Evolutionary conservation across 805 yeast species (phyloP), one percentile per base, ranked within the genome.

Genomic region (Ogataea thermomethanolica): DNA sequence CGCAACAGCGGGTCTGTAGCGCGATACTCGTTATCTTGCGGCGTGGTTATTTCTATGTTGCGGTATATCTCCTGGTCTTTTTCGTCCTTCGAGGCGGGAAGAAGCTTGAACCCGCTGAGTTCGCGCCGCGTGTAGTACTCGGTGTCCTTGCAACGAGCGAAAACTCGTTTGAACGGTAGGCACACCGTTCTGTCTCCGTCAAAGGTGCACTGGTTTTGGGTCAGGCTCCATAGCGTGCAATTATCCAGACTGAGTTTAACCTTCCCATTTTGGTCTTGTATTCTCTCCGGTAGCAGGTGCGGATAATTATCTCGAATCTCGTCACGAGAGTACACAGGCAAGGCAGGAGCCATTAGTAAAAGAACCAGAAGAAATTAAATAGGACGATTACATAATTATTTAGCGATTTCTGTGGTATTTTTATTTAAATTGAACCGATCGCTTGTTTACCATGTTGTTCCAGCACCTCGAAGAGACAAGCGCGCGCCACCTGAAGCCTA

Each of bases 201-300:
- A 44, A 64, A 69, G 6, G 73, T 62, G 50, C 80, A 75, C 44
- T 73, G 74, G 50, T 62, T 62, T 50, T 75, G 80, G 0, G 67
- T 61, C 14, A 74, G 48, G 10, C 72, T 59, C 45, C 63, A 65
- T 7, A 73, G 53, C 13, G 47, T 29, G 36, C 65, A 61, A 33
- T 52, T 43, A 7, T 49, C 45, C 13, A 35, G 25, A 17, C 26
- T 34, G 11, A 47, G 37, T 13, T 29, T 41, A 12, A 33, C 34
- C 12, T 39, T 39, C 5, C 35, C 33, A 5, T 49, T 31, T 2
- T 27, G 42, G 5, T 33, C 40, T 11, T n/a, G 34, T 24, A 44
- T 29, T 29, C 59, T 32, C 12, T 49, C 54, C 6, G 57, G 57
- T 27, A 54, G 54, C 7, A 56, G 27, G n/a, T 49, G 40, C 1